Evolutionary conservation across 805 yeast genomes (phyloP), one percentile per base, ranked within the genome.

Genomic region (Metschnikowia koreensis): DNA sequence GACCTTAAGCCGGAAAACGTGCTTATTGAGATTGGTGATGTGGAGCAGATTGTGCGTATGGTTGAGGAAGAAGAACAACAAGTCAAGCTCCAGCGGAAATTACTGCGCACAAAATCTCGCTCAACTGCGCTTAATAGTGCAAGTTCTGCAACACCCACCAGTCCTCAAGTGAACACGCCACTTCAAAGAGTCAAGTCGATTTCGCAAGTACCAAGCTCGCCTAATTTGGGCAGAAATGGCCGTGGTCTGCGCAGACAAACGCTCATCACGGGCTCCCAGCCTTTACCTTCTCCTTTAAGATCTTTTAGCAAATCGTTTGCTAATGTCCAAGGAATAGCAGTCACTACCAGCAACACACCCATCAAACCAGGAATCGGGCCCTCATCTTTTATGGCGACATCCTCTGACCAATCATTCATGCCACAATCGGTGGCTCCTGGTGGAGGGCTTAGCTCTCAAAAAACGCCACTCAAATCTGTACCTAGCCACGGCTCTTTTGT

Each of bases 211-310:
- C 54, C 46, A 27, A 64, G 57, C 38, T 67, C 76, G 6, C 76
- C 78, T 1, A 70, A 75, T 1, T 55, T 73, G 16, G 77, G 77
- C 6, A 58, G 79, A 39, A 71, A 72, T 53, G 78, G 77, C 6
- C 62, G 87, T 43, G 65, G 87, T 48, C 74, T 89, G 34, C 78
- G 96, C 62, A 71, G 93, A 38, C 85, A 83, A 56, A 84, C 96
- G 0, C 70, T 91, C 26, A 86, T 91, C 45, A 88, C 96, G 0
- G 97, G 96, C 0, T 89, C 97, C 0, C 96, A 91, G 67, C 97
- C 97, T 2, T 73, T 91, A 51, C 97, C 97, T 4, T 87, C 96
- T 0, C 97, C 97, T 1, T 73, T 90, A 45, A 75, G 92, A 48
- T 80, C 93, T 1, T 74, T 73, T 54, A 73, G 71, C 57, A 73